Percentiles rank a stretch among this genome's conserved stretches.
phyloP scores from a whole-genome alignment of 108 stramenopile species.

The Skeletonema potamos region DNA sequence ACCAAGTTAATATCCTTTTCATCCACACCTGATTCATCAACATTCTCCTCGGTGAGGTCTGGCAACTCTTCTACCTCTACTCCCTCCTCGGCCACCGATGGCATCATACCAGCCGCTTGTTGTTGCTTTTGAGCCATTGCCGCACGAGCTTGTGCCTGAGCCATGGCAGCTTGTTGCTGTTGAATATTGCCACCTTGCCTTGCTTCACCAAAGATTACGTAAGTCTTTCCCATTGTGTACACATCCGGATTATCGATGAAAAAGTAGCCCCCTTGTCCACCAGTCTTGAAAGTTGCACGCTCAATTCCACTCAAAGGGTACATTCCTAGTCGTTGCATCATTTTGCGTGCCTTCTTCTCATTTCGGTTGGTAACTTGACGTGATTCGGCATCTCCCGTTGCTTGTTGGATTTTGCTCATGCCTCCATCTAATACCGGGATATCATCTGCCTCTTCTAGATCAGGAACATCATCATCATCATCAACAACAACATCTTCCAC shows the following conservation, averaged over 20 bases:
- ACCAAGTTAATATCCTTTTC: slow-evolving; percentile 83
- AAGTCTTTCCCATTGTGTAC: slow-evolving; percentile 58
- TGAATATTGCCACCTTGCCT: slow-evolving; percentile 46
- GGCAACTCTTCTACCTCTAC: not conserved
- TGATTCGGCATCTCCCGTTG: slow-evolving; percentile 6
- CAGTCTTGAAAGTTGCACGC: slow-evolving; percentile 80
- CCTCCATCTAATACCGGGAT: slow-evolving; percentile 21
- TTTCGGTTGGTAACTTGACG: slow-evolving; percentile 57
- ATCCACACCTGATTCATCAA: slow-evolving; percentile 73
- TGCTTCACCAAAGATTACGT: slow-evolving; percentile 82
- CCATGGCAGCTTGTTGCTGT: slow-evolving; percentile 54
- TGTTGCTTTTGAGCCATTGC: slow-evolving; percentile 15
- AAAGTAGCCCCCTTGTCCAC: slow-evolving; percentile 65
- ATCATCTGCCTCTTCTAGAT: slow-evolving; percentile 21
- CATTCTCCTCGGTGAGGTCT: slow-evolving; percentile 16
- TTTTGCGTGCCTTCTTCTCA: slow-evolving; percentile 89
- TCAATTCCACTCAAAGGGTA: slow-evolving; percentile 63
- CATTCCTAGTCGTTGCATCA: slow-evolving; percentile 78
- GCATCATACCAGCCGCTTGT: slow-evolving; percentile 9
- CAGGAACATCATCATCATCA: slow-evolving; percentile 17
- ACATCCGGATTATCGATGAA: slow-evolving; percentile 79
- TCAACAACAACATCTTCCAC: slow-evolving; percentile 1
- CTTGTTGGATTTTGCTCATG: slow-evolving; percentile 1
- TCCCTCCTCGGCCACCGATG: not conserved
- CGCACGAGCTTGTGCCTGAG: slow-evolving; percentile 34